These are phyloP conservation scores for Xanthoconium stramineum DNA, from an alignment of 768 basidiomycete species.

Conservation along the genomic window DNA sequence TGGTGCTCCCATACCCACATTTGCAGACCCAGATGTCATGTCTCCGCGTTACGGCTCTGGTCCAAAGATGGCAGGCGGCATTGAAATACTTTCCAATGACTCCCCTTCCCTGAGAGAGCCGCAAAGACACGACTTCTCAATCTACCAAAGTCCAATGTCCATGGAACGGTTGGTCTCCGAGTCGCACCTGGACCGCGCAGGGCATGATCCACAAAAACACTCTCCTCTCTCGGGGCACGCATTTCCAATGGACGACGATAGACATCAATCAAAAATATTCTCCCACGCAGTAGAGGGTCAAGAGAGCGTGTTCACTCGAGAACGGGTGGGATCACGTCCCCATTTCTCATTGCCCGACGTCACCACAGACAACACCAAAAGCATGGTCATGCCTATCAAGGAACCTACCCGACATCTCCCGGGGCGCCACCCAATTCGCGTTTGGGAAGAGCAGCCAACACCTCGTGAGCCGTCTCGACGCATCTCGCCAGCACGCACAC, in stretches of 20 bases:
- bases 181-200: constrained; percentile 4
- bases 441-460: constrained; percentile 24
- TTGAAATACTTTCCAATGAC: constrained; percentile 21
- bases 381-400: not conserved
- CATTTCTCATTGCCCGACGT: not conserved
- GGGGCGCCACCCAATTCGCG: constrained; percentile 25
- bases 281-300: not conserved
- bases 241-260: constrained; percentile 8
- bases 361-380: not conserved
- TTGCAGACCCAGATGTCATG: constrained; percentile 6
- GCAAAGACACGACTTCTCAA: constrained; percentile 11
- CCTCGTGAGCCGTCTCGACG: constrained; percentile 10
- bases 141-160: constrained; percentile 10
- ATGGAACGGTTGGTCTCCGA: constrained; percentile 15
- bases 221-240: constrained; percentile 8
- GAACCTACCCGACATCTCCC: not conserved
- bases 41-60: constrained; percentile 20
- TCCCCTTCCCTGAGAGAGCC: constrained; percentile 2
- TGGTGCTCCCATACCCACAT: not conserved
- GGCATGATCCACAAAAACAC: constrained; percentile 7
- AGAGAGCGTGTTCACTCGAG: constrained; percentile 3
- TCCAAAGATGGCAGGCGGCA: constrained; percentile 29
- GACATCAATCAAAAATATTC: not conserved
- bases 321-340: constrained; percentile 7
- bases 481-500: constrained; percentile 9